These are phyloP conservation scores for slime mould (Dictyostelium discoideum) DNA, from an alignment of 78 protist genomes.

Conservation along the genomic window DNA sequence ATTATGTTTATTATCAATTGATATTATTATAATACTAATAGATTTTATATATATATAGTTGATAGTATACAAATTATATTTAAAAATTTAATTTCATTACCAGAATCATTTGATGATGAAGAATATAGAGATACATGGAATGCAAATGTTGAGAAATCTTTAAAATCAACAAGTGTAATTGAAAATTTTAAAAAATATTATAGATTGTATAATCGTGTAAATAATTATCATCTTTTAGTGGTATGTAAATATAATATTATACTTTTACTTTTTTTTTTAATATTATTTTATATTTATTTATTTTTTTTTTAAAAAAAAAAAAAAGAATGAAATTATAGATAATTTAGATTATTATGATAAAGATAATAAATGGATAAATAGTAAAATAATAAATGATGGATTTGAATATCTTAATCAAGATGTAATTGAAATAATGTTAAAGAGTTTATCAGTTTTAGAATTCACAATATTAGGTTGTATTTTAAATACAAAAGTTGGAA, in stretches of 20 bases:
- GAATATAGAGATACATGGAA: slow-evolving; percentile 33
- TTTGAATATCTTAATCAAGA: background rate
- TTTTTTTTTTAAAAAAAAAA: background rate
- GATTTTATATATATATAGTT: background rate
- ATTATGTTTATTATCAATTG: no score
- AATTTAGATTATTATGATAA: background rate
- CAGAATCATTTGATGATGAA: background rate
- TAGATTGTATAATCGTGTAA: background rate
- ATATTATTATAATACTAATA: background rate
- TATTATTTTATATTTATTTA: background rate
- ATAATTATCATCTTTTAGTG: background rate
- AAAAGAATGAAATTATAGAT: background rate
- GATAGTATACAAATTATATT: background rate
- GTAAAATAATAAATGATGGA: background rate
- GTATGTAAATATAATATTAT: background rate
- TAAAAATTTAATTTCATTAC: slow-evolving; percentile 10
- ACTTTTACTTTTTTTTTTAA: no score
- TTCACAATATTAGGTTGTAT: background rate
- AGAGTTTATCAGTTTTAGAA: background rate
- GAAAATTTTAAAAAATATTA: background rate
- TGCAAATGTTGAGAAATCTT: background rate
- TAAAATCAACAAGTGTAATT: background rate
- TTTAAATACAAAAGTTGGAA: background rate
- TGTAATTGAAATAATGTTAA: background rate
- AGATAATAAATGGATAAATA: background rate